Base-by-base conservation (phyloP, 2,329 filamentous ascomycete species). In the Aspergillus udagawae region DNA sequence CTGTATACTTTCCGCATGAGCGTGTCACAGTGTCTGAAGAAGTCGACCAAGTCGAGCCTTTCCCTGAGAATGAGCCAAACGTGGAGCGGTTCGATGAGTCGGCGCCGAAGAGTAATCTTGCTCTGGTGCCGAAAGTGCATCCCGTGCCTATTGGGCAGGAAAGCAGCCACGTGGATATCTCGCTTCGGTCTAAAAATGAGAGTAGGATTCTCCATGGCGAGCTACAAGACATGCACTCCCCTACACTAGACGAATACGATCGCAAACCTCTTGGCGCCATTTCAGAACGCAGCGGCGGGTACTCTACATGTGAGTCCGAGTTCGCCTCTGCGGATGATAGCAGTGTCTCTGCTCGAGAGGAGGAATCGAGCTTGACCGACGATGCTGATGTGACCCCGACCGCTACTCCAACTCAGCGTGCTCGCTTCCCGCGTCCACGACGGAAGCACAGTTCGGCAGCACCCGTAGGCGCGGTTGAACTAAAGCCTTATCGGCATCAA, bases 401-500 rank as follows among this genome's bases (percentile, higher is more conserved):
- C 7, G 74, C 77, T 14, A 78, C 78, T 8, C 77, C 76, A 17
- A 75, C 65, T 38, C 70, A 72, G 56, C 61, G 61, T 44, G 60
- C 63, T 10, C 67, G 64, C 35, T 51, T 68, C 38, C 58, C 60
- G 32, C 67, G 63, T 41, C 64, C 65, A 49, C 72, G 66, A 53
- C 70, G 64, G 53, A 73, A 68, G 51, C 62, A 67, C 53, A 57
- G 64, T 29, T 59, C 66, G 23, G 58, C 70, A 4, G 71, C 69
- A 8, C 91, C 92, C 3, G 81, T 96, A 28, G 91, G 93, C 61
- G 93, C 93, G 29, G 96, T 99, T 64, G 92, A 97, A 73, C 81
- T 99, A 59, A 96, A 97, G 68, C 94, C 94, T 1, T 99, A 97
- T 76, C 91, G 91, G 64, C 94, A 99, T 75, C 94, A 99, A 75